Base-by-base conservation (phyloP, 495 filamentous ascomycete genomes). In the Physcia stellaris region DNA sequence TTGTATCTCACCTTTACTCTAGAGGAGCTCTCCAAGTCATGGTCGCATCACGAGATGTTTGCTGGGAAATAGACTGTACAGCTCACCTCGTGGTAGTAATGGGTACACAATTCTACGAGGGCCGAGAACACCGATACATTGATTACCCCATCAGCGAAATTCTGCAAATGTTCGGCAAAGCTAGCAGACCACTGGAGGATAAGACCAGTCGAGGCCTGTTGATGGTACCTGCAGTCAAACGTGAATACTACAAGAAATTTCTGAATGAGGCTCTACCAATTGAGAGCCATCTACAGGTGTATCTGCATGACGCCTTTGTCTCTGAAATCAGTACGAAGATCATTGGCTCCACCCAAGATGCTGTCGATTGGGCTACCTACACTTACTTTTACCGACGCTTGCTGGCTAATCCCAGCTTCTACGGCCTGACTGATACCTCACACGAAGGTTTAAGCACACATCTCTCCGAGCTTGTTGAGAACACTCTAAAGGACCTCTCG, bases 121-220 rank as follows among this genome's bases (percentile, higher is more conserved):
- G 90, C 13, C 75, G 85, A 42, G 92, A 99, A 53, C 90, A 99
- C 61, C 80, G 90, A 16, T 99, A 99, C 59, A 79, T 96, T 45
- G 90, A 99, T 59, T 96, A 96, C 52, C 82, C 87, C 2, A 74
- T 96, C 43, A 87, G 80, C 51, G 90, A 99, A 54, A 70, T 99
- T n/a, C 64, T 99, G n/a, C 92, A 99, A 50, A 99, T 99, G 92
- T 94, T 95, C 43, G 90, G 90, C 48, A 92, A 86, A 55, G 85
- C 90, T 19, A 76, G 81, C 21, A 80, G 86, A 37, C 68, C 84
- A 4, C 71, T 77, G 6, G 59, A 74, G 43, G 88, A 94, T 52
- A 87, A 87, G 41, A 63, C 75, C 17, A 80, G 85, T 35, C 83
- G 80, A 42, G 92, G 88, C 41, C 83, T 99, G 12, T 63, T 99